Percentiles rank a stretch among this genome's conserved stretches.
Evolutionary conservation across 768 basidiomycete genomes (phyloP).

Genomic region (Podaxis pistillaris): DNA sequence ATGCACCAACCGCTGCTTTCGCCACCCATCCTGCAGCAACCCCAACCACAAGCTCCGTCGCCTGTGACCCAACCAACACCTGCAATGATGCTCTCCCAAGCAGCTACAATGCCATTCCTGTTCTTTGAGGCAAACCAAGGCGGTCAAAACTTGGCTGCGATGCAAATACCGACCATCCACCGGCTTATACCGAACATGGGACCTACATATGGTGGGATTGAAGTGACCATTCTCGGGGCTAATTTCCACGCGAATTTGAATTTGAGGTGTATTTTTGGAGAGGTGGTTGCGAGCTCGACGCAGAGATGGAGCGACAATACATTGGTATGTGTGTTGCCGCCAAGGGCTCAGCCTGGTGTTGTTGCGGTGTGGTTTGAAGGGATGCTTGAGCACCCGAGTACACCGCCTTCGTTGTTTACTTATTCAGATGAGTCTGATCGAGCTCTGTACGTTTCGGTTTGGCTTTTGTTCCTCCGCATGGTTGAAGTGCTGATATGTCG

Average conservation of each 20-base stretch:
- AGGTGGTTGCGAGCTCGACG: slow-evolving; percentile 75
- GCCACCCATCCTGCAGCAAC: slow-evolving; percentile 22
- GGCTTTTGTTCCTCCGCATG: not conserved
- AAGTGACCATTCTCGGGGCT: slow-evolving; percentile 90
- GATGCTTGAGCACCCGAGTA: slow-evolving; percentile 46
- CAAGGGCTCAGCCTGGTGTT: slow-evolving; percentile 74
- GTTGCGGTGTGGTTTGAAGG: slow-evolving; percentile 91
- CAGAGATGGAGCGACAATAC: slow-evolving; percentile 93
- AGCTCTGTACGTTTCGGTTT: slow-evolving; percentile 54
- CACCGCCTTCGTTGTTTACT: slow-evolving; percentile 70
- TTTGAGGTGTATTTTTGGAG: slow-evolving; percentile 84
- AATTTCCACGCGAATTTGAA: slow-evolving; percentile 79
- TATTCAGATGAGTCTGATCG: slow-evolving; percentile 91
- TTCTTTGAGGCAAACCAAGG: slow-evolving; percentile 57
- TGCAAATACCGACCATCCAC: slow-evolving; percentile 73
- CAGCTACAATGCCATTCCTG: slow-evolving; percentile 46
- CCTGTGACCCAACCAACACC: slow-evolving; percentile 23
- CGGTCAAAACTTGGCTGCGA: slow-evolving; percentile 39
- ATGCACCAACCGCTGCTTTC: slow-evolving; percentile 17
- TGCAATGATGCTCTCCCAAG: slow-evolving; percentile 26
- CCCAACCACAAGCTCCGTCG: slow-evolving; percentile 25
- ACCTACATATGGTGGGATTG: slow-evolving; percentile 89
- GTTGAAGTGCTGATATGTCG: slow-evolving; percentile 13
- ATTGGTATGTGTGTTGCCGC: slow-evolving; percentile 88
- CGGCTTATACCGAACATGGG: slow-evolving; percentile 82